Evolutionary conservation across 2,329 filamentous ascomycete species (phyloP).

Genomic region (Aspergillus tubingensis): DNA sequence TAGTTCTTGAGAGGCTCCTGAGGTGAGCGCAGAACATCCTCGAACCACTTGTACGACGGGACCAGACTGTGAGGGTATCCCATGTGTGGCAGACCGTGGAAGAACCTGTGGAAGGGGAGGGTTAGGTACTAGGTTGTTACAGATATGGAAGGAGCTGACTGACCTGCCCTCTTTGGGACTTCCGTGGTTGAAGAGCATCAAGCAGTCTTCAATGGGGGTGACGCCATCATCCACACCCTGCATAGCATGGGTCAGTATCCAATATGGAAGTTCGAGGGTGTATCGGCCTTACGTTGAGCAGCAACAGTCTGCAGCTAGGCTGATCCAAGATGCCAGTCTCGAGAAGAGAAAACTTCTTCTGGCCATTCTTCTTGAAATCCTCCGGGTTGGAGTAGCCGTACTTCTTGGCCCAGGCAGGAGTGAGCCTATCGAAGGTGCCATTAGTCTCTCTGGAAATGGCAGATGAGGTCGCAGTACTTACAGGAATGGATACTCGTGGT

Average conservation of each 20-base stretch:
- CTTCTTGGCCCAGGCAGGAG: slow-evolving; percentile 61
- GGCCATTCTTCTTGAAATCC: slow-evolving; percentile 57
- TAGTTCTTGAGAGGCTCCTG: slow-evolving; percentile 27
- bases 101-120: slow-evolving; percentile 46
- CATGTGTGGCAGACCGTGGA: slow-evolving; percentile 64
- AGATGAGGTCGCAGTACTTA: slow-evolving; percentile 29
- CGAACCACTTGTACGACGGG: slow-evolving; percentile 42
- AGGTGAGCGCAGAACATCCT: slow-evolving; percentile 29
- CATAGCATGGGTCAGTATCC: slow-evolving; percentile 1
- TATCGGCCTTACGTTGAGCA: slow-evolving; percentile 57
- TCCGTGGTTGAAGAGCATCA: slow-evolving; percentile 65
- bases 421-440: slow-evolving; percentile 16
- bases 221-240: slow-evolving; percentile 64
- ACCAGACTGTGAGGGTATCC: slow-evolving; percentile 59
- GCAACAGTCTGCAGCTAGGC: slow-evolving; percentile 58
- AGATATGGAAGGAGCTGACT: not conserved
- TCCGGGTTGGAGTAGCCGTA: slow-evolving; percentile 61
- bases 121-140: not conserved
- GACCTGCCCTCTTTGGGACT: slow-evolving; percentile 65
- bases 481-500: slow-evolving; percentile 67
- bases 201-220: slow-evolving; percentile 69
- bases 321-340: slow-evolving; percentile 59
- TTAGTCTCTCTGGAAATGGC: not conserved
- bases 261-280: not conserved
- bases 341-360: slow-evolving; percentile 64